Base-by-base conservation (phyloP, 768 basidiomycete genomes). In the Lenzites betulinus region DNA sequence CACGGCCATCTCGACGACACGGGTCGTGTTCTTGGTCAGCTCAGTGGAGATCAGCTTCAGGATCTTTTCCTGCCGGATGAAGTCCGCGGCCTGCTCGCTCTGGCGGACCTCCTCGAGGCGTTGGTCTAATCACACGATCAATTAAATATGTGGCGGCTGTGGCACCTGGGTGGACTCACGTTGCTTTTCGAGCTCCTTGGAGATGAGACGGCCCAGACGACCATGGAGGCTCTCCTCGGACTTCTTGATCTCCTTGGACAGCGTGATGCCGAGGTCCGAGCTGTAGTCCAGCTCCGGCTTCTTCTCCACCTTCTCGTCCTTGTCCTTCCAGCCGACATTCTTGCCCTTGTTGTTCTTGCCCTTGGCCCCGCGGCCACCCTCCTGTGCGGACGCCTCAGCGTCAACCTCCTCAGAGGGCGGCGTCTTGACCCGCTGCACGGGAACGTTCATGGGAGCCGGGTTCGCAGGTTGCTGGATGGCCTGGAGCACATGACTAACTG, bases 181-280 rank as follows among this genome's bases (percentile, higher is more conserved):
- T 73, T 94, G 92, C 74, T 89, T 93, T 69, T 94, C 93, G 81
- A 95, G 87, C 74, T 95, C 93, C 76, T 90, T 91, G 38, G 82
- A 82, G 64, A 95, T 86, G 52, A 93, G 75, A 44, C 88, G 84
- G n/a, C 87, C 87, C 59, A 95, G 86, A 48, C 88, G 85, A 39
- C 73, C 85, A 64, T 91, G 88, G 50, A 95, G 73, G 65, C 76
- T 92, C 69, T 92, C 90, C 73, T 95, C 92, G 42, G 89, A 86
- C 79, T 88, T 89, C 71, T 81, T 85, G 65, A 93, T 92, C 74
- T 94, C 92, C 69, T 87, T 85, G 44, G 83, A 78, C 51, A 94
- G 76, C 13, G 82, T 77, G 57, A 83, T 80, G 22, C 83, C 81
- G 43, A 92, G 73, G 48, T 77, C 72, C 12, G 83, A 77, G 41